Conservation (phyloP, 257 asterid genomes). For the Solanum chaucha region DNA sequence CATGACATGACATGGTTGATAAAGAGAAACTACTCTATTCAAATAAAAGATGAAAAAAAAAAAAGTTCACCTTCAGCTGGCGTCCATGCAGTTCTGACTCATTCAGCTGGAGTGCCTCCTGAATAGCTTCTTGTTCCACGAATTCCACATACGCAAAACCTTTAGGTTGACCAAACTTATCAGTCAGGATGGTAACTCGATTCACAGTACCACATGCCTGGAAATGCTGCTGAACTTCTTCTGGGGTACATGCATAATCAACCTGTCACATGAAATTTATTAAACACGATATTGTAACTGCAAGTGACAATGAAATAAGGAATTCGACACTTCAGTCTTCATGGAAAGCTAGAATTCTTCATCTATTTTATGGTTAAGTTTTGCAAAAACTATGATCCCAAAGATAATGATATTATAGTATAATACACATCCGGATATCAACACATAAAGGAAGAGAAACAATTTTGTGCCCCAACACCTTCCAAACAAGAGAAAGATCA, state of each 20-base stretch:
- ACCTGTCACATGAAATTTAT: constrained; percentile 36
- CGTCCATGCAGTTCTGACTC: constrained; percentile 98
- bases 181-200: constrained; percentile 89
- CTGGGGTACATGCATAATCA: constrained; percentile 96
- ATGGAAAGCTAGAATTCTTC: neutral
- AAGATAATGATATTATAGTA: neutral
- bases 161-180: constrained; percentile 97
- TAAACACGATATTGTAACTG: neutral
- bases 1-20: neutral
- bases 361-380: neutral
- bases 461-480: neutral
- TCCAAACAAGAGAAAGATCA: neutral
- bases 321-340: neutral
- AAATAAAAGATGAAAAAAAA: neutral
- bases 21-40: neutral
- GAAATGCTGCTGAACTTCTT: constrained; percentile 98
- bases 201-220: constrained; percentile 93
- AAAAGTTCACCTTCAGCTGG: constrained; percentile 59
- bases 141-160: constrained; percentile 97
- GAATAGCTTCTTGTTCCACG: constrained; percentile 75
- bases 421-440: neutral
- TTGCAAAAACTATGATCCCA: neutral
- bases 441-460: neutral
- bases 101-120: constrained; percentile 77
- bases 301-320: neutral